phyloP scores from a whole-genome alignment of 1,284 basidiomycete genomes.

The Schizophyllum commune region DNA sequence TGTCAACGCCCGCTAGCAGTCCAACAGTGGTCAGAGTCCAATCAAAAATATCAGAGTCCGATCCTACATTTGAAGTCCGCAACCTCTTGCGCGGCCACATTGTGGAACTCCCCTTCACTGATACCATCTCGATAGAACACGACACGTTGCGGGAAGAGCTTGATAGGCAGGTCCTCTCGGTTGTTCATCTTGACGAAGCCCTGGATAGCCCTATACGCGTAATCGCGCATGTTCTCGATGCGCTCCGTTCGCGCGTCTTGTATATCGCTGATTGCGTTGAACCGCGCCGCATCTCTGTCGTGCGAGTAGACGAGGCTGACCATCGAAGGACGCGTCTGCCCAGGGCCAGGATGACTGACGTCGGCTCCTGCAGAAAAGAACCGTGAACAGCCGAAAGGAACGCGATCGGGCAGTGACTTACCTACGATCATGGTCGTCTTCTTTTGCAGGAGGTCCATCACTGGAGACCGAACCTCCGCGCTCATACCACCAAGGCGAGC shows the following conservation, averaged over 20 bases:
- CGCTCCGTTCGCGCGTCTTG: constrained; percentile 43
- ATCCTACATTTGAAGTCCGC: constrained; percentile 20
- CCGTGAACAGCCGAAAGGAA: neutral
- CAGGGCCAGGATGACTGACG: constrained; percentile 32
- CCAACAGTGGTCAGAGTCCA: neutral
- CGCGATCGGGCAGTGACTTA: constrained; percentile 19
- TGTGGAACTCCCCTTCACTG: constrained; percentile 31
- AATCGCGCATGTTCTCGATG: constrained; percentile 35
- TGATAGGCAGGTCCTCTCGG: neutral
- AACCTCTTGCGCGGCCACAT: constrained; percentile 21
- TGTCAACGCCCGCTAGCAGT: neutral
- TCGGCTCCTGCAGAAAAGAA: constrained; percentile 26
- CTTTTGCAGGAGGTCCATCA: constrained; percentile 16
- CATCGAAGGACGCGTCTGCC: constrained; percentile 27
- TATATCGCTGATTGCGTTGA: constrained; percentile 27
- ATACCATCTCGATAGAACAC: constrained; percentile 31
- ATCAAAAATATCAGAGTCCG: no score
- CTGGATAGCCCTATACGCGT: constrained; percentile 30
- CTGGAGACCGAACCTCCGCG: constrained; percentile 16
- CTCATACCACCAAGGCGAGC: constrained; percentile 33
- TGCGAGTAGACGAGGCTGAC: constrained; percentile 27
- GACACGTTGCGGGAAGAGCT: constrained; percentile 15
- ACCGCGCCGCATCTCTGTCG: constrained; percentile 22
- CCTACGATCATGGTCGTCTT: constrained; percentile 31
- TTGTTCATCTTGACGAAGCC: constrained; percentile 13